phyloP scores from a whole-genome alignment of 2,329 filamentous ascomycete genomes.

The Colletotrichum tropicale region DNA sequence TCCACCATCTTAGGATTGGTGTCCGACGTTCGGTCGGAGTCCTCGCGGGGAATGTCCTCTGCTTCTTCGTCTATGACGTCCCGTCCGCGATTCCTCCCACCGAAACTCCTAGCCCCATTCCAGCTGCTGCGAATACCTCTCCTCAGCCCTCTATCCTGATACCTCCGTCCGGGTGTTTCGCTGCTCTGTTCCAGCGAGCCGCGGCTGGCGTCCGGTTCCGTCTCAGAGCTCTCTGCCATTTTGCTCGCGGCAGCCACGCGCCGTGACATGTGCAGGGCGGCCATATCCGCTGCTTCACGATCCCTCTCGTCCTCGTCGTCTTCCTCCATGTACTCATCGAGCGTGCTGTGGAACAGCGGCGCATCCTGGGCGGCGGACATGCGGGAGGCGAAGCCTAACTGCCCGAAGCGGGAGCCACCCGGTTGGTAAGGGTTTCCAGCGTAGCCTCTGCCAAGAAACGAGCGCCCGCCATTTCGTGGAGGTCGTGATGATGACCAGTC shows the following conservation, averaged over 20 bases:
- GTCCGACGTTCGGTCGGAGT: slow-evolving; percentile 32
- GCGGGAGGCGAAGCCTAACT: slow-evolving; percentile 75
- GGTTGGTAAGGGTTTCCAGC: slow-evolving; percentile 78
- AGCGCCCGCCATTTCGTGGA: slow-evolving; percentile 38
- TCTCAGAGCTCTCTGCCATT: slow-evolving; percentile 84
- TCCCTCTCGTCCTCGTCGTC: slow-evolving; percentile 92
- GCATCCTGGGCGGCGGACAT: slow-evolving; percentile 76
- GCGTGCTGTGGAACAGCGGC: slow-evolving; percentile 91
- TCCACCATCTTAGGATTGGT: slow-evolving; percentile 74
- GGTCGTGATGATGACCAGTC: slow-evolving; percentile 40
- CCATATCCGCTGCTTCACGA: slow-evolving; percentile 90
- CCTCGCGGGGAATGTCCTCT: slow-evolving; percentile 43
- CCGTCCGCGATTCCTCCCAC: slow-evolving; percentile 21
- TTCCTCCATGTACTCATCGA: slow-evolving; percentile 90
- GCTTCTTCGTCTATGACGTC: slow-evolving; percentile 45
- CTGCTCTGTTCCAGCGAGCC: slow-evolving; percentile 58
- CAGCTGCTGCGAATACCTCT: slow-evolving; percentile 69
- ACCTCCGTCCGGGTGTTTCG: slow-evolving; percentile 47
- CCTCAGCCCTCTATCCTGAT: slow-evolving; percentile 51
- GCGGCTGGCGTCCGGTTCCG: slow-evolving; percentile 73
- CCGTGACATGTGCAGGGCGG: slow-evolving; percentile 87
- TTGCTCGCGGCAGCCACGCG: slow-evolving; percentile 85
- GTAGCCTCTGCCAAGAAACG: slow-evolving; percentile 49
- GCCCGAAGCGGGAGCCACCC: slow-evolving; percentile 74
- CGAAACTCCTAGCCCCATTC: slow-evolving; percentile 57